Conservation (phyloP, 1,284 basidiomycete species). For the Ustilago nuda region DNA sequence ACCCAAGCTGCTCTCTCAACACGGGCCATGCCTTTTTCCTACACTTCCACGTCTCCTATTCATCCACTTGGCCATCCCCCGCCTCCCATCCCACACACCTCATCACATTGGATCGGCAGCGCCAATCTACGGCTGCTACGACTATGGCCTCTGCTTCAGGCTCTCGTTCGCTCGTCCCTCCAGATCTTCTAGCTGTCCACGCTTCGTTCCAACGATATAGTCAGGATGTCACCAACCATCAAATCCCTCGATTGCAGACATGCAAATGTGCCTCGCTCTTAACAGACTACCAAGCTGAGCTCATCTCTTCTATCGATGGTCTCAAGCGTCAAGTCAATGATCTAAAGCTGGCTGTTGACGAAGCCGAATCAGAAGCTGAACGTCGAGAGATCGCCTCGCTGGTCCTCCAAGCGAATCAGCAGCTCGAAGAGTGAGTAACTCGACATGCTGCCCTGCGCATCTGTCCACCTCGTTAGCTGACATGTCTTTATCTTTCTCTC, state of each 20-base stretch:
- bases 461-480: background rate
- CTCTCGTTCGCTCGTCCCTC: conserved; percentile 25
- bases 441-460: background rate
- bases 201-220: conserved; percentile 41
- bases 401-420: conserved; percentile 8
- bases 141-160: conserved; percentile 17
- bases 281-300: conserved; percentile 47
- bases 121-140: background rate
- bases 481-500: background rate
- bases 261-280: conserved; percentile 39
- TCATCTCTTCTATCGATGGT: conserved; percentile 48
- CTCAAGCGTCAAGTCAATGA: conserved; percentile 48
- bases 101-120: background rate
- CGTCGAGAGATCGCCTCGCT: conserved; percentile 28
- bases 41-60: background rate
- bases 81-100: background rate
- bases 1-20: conserved; percentile 1
- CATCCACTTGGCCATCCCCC: background rate
- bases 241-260: conserved; percentile 40
- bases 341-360: conserved; percentile 53
- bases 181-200: conserved; percentile 37
- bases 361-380: conserved; percentile 42
- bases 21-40: conserved; percentile 1
- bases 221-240: conserved; percentile 47
- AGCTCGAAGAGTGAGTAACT: conserved; percentile 25